Conservation (phyloP, 148 eudicot genomes). For the Rhododendron molle region DNA sequence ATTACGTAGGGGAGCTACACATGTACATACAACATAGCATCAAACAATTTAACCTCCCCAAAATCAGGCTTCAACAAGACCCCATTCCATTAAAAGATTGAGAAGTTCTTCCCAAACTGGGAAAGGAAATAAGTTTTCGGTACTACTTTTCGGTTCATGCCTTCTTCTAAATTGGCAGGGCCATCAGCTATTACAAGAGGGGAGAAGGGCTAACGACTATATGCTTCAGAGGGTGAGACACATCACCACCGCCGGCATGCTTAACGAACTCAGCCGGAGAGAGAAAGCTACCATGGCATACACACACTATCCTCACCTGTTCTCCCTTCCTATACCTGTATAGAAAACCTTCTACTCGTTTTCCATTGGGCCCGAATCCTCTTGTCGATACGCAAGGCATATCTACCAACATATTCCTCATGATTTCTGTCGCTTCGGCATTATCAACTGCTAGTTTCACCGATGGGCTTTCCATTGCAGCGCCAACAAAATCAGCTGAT, state of each 20-base stretch:
- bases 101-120: background rate
- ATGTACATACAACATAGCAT: background rate
- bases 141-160: background rate
- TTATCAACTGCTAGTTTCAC: background rate
- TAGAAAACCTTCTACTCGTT: conserved; percentile 43
- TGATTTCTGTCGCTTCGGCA: background rate
- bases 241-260: conserved; percentile 64
- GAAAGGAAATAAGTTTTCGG: background rate
- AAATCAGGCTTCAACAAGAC: background rate
- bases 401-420: conserved; percentile 21
- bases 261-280: conserved; percentile 63
- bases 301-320: conserved; percentile 54
- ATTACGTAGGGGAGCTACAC: background rate
- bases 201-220: conserved; percentile 48
- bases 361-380: conserved; percentile 43
- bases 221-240: conserved; percentile 52
- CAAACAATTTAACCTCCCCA: background rate
- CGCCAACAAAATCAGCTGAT: background rate
- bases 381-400: conserved; percentile 46
- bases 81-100: background rate
- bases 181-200: conserved; percentile 8
- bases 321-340: conserved; percentile 52
- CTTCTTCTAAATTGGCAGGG: background rate
- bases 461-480: conserved; percentile 9
- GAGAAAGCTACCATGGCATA: conserved; percentile 59